Evolutionary conservation across 768 basidiomycete genomes (phyloP), one percentile per base, ranked within the genome.

Genomic region (Mycena sanguinolenta): DNA sequence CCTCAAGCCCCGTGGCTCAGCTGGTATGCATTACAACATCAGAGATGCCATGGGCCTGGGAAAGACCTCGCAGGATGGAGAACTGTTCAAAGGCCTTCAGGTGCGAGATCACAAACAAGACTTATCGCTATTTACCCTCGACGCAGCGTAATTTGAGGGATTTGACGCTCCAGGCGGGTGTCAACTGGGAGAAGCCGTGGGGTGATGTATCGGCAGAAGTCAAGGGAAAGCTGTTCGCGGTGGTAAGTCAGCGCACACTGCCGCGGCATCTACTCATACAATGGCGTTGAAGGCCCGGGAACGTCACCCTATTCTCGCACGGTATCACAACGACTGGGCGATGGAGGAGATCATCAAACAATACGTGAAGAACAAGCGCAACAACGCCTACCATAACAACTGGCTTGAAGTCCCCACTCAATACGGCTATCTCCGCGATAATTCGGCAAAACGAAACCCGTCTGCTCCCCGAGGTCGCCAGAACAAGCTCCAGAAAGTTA

Each of bases 321-420:
- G 36, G 6, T 66, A 28, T 13, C 28, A 36, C 13, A 75, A 76
- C 53, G 75, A 77, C 46, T 79, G 75, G 77, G 78, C 78, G 1
- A 79, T 75, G 1, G 71, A 79, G 44, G 74, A 65, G 2, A 64
- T 77, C 21, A 62, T 71, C 3, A 62, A 63, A 25, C 78, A 77
- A 49, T 76, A 46, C 39, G 63, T 75, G 21, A 67, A 70, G 23
- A 77, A 77, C 38, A 70, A 71, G 32, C 32, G 32, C 32, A 34
- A 34, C 10, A 34, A 30, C 63, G 69, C 55, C 14, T 74, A 74
- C 54, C 21, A 50, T 39, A 17, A 75, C 19, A 65, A 71, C 2
- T 55, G 25, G 23, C 67, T 79, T n/a, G 64, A 73, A 2, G 62
- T 71, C 2, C 64, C 75, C 14, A 61, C 52, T 6, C 74, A 75